phyloP scores from a whole-genome alignment of 2,329 filamentous ascomycete genomes.

The Botrytis cinerea region DNA sequence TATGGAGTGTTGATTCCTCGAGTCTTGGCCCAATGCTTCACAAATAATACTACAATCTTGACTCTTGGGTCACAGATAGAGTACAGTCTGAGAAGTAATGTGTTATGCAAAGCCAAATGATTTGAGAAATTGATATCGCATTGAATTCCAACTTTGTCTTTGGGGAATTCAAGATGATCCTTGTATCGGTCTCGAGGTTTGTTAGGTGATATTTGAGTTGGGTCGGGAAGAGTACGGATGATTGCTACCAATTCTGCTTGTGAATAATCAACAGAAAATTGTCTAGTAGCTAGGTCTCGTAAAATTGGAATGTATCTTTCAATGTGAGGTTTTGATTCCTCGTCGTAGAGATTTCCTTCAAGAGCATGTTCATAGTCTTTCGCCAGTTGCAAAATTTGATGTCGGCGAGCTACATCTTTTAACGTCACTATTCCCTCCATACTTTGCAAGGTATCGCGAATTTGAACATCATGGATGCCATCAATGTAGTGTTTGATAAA shows the following conservation, averaged over 20 bases:
- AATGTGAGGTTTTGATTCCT: constrained; percentile 44
- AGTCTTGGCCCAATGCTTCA: constrained; percentile 88
- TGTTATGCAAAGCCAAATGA: constrained; percentile 81
- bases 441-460: constrained; percentile 47
- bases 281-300: constrained; percentile 41
- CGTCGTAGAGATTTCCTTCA: constrained; percentile 50
- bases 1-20: constrained; percentile 87
- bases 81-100: constrained; percentile 79
- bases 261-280: constrained; percentile 33
- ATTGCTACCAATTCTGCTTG: constrained; percentile 29
- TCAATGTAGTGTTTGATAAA: constrained; percentile 51
- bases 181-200: constrained; percentile 56
- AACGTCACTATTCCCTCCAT: constrained; percentile 41
- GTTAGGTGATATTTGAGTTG: constrained; percentile 49
- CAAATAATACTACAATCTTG: constrained; percentile 74
- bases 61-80: constrained; percentile 77
- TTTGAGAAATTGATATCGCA: constrained; percentile 93
- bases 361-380: constrained; percentile 57
- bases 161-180: constrained; percentile 74
- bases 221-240: constrained; percentile 40
- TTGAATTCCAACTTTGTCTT: constrained; percentile 75
- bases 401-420: constrained; percentile 43
- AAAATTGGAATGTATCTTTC: constrained; percentile 55
- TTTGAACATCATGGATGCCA: constrained; percentile 52
- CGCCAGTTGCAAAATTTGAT: constrained; percentile 59